Conservation (phyloP, 78 protist genomes). For the Polysphondylium violaceum region DNA sequence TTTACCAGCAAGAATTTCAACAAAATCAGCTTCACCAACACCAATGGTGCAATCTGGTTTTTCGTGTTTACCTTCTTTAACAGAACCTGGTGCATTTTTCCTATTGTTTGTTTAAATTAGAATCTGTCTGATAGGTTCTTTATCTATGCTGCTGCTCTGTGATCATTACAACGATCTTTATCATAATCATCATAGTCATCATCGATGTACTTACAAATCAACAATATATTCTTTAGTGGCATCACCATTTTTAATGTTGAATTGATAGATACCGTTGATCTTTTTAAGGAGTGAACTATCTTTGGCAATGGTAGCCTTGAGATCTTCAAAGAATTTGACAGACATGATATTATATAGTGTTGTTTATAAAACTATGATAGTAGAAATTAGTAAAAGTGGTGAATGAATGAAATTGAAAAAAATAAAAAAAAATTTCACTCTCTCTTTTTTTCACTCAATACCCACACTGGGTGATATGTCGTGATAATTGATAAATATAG, state of each 20-base stretch:
- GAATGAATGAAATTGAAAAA: background rate
- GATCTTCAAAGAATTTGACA: background rate
- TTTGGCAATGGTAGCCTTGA: constrained; percentile 28
- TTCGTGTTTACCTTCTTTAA: constrained; percentile 43
- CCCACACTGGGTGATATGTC: too few relatives aligned
- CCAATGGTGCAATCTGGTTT: constrained; percentile 79
- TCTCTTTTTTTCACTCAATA: too few relatives aligned
- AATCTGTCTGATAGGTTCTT: too few relatives aligned
- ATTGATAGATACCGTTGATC: constrained; percentile 76
- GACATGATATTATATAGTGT: constrained; percentile 16
- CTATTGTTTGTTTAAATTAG: too few relatives aligned
- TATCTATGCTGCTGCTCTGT: too few relatives aligned
- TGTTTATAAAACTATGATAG: background rate
- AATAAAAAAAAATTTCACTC: background rate
- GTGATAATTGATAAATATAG: too few relatives aligned
- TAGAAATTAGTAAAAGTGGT: background rate
- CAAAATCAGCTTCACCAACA: constrained; percentile 45
- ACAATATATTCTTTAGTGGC: constrained; percentile 54
- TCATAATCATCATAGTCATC: too few relatives aligned
- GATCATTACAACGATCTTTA: too few relatives aligned
- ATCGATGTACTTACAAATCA: constrained; percentile 55
- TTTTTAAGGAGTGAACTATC: constrained; percentile 41
- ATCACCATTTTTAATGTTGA: constrained; percentile 58
- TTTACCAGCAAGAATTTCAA: constrained; percentile 59
- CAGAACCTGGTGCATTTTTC: constrained; percentile 76